Base-by-base conservation (phyloP, 306 rosid genomes). In the Gastrolobium villosum region DNA sequence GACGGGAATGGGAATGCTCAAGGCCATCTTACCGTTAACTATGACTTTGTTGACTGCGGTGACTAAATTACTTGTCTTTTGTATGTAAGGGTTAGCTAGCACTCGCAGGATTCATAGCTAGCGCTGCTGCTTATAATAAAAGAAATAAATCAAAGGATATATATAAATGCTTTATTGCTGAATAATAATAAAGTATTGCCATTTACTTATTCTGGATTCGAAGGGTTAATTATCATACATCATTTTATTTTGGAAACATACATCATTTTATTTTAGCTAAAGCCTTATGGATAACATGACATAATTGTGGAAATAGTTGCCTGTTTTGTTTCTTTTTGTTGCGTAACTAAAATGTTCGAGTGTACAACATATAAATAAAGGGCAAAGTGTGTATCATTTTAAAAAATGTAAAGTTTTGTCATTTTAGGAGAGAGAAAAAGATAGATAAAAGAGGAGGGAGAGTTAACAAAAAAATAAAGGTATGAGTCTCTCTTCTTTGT, bases 21-120 rank as follows among this genome's bases (percentile, higher is more conserved):
- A 46, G 92, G 90, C 57, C 82, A 84, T 60, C 87, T 86, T 40
- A 84, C 1, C 0, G 85, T 90, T 40, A 84, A 80, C 84, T 90
- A 86, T 63, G 7, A 78, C 2, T 86, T 90, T 67, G 90, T 88
- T 1, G 39, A 86, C 48, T 88, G 94, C 11, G 79, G 74, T 32
- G 89, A 88, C 70, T 83, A 78, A 63, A 32, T 5, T 14, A 2
- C 14, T 31, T 67, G 26, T 20, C 26, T 1, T 2, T 1, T 2
- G n/a, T 66, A 15, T 63, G 39, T 63, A 7, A 55, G 36, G 13
- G 61, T 13, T 3, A 7, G 32, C 32, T 55, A 32, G 26, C 37
- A 30, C n/a, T n/a, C n/a, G 67, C 37, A 30, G 64, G 40, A 10
- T 31, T 31, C 10, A 54, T 54, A 20, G 26, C 26, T 20, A 20